Evolutionary conservation across 371 early-diverging fungal genomes (phyloP), one percentile per base, ranked within the genome.

Genomic region (Mucor indicus): DNA sequence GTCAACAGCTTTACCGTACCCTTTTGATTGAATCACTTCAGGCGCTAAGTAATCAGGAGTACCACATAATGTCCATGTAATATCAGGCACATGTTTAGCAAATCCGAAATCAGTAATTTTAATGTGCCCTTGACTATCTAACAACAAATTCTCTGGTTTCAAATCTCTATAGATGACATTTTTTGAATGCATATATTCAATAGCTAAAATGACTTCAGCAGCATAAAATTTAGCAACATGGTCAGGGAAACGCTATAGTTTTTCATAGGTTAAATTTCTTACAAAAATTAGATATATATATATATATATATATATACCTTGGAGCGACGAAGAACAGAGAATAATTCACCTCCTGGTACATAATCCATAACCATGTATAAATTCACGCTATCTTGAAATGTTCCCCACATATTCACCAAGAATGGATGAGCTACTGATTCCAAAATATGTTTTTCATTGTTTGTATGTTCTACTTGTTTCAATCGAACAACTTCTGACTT

Each of bases 51-150:
- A 98, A 59, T 98, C 99, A 12, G 99, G 99, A 8, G 99, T 99
- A 19, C 99, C 99, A 67, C 98, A 98, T 22, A 98, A 79, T 9
- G 97, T 96, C 92, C 94, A 93, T 7, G 96, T 96, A 51, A 86
- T 84, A 62, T 94, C 92, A n/a, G 89, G 86, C 1, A 97, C 91
- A 58, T 88, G 75, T 57, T 98, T 98, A 36, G 98, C 95, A 77
- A 98, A 98, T 5, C 99, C 99, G 77, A 99, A 96, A 71, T 99
- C 99, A 5, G 96, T 95, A 54, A 99, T 89, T 75, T 96, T 96
- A 59, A 98, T 91, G 64, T 98, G 95, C 1, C 99, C 99, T 45
- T 77, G 73, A 21, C 71, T 61, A 48, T 89, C 91, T 44, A 97
- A 66, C 33, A 98, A 62, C 43, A 97, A 63, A 68, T 97, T 97